phyloP scores from a whole-genome alignment of 2,329 filamentous ascomycete genomes.

The Clonostachys byssicola region DNA sequence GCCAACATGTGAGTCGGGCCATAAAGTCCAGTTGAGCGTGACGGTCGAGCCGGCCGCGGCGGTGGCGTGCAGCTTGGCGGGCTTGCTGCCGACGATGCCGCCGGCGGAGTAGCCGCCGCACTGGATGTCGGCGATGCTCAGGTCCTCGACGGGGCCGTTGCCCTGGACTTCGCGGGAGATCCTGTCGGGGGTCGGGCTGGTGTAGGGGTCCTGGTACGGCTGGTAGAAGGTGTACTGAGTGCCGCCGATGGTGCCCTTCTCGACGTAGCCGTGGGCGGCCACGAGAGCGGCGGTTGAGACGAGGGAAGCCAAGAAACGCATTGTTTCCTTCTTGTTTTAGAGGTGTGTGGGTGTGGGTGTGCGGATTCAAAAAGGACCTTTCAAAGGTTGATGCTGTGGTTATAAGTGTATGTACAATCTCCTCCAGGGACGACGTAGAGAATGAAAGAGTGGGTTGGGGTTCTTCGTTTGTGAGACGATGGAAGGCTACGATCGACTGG shows the following conservation, averaged over 20 bases:
- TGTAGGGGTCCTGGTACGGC: conserved; percentile 38
- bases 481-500: too few species aligned
- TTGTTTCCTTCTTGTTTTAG: too few species aligned
- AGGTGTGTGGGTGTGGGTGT: too few species aligned
- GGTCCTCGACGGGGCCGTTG: conserved; percentile 52
- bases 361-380: too few species aligned
- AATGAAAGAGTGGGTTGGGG: too few species aligned
- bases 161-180: conserved; percentile 54
- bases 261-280: conserved; percentile 44
- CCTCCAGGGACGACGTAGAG: too few species aligned
- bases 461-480: too few species aligned
- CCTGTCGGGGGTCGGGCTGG: conserved; percentile 35
- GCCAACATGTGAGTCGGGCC: conserved; percentile 45
- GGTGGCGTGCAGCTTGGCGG: conserved; percentile 48
- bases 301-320: conserved; percentile 1
- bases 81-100: conserved; percentile 40
- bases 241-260: conserved; percentile 36
- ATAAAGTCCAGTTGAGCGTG: conserved; percentile 49
- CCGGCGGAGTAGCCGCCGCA: conserved; percentile 49
- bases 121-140: conserved; percentile 48
- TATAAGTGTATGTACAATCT: too few species aligned
- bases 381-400: too few species aligned
- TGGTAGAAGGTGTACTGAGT: conserved; percentile 23
- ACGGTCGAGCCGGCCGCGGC: conserved; percentile 49
- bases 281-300: conserved; percentile 29